phyloP scores from a whole-genome alignment of 2,329 filamentous ascomycete species.

The Sphaerulina vaccinii region DNA sequence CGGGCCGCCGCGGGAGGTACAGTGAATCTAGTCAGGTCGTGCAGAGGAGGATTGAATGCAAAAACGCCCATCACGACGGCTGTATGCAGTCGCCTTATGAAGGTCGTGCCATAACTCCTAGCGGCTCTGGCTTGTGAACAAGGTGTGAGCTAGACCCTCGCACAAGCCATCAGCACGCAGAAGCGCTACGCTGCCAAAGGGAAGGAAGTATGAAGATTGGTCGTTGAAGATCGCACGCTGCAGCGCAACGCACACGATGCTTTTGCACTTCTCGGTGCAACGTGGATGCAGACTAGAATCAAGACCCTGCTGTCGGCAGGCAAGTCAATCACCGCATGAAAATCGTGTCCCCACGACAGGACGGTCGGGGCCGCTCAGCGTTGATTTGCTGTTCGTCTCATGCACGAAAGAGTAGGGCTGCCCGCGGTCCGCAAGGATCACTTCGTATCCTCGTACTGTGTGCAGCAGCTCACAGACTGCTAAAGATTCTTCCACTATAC shows the following conservation, averaged over 20 bases:
- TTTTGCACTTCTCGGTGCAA: slow-evolving; percentile 5
- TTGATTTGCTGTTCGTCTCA: neutral
- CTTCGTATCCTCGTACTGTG: neutral
- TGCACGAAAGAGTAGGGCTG: slow-evolving; percentile 2
- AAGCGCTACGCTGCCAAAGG: slow-evolving; percentile 5
- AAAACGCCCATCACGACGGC: neutral
- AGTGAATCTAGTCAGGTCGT: slow-evolving; percentile 5
- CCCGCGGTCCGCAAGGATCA: neutral
- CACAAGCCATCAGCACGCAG: slow-evolving; percentile 8
- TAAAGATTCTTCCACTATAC: no score
- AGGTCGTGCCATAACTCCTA: neutral
- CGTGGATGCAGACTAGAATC: neutral
- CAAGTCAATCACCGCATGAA: slow-evolving; percentile 7
- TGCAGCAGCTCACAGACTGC: neutral
- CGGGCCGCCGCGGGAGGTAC: slow-evolving; percentile 11
- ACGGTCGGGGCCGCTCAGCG: slow-evolving; percentile 10
- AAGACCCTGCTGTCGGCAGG: slow-evolving; percentile 10
- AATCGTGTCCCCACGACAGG: slow-evolving; percentile 1
- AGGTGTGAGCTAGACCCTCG: slow-evolving; percentile 11
- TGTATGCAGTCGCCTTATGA: slow-evolving; percentile 2
- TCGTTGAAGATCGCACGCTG: slow-evolving; percentile 8
- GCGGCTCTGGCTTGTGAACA: neutral
- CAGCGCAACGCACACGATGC: neutral
- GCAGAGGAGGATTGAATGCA: slow-evolving; percentile 1
- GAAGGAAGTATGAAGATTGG: slow-evolving; percentile 1